Evolutionary conservation across 495 filamentous ascomycete species (phyloP).

Genomic region (Bombardia bombarda): DNA sequence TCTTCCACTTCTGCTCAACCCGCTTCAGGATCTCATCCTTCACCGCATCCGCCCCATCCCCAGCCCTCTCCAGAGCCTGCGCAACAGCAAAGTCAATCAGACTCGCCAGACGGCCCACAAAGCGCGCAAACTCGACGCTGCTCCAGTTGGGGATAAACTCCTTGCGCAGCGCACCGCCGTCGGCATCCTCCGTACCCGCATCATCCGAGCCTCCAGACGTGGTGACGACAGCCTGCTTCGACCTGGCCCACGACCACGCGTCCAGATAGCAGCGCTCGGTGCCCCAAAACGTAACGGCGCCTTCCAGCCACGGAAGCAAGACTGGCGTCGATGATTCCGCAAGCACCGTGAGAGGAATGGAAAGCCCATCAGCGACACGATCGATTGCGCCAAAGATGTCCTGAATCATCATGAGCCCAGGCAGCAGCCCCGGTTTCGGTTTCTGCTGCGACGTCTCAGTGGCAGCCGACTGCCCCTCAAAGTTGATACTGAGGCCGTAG

Average conservation of each 20-base stretch:
- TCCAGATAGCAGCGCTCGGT: conserved; percentile 59
- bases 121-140: conserved; percentile 47
- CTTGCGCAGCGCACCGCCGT: conserved; percentile 53
- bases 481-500: conserved; percentile 49
- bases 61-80: conserved; percentile 9
- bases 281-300: conserved; percentile 63
- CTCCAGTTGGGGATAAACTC: conserved; percentile 64
- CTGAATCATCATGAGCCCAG: conserved; percentile 25
- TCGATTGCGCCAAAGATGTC: conserved; percentile 23
- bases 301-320: conserved; percentile 44
- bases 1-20: conserved; percentile 24
- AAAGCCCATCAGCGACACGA: neutral
- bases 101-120: conserved; percentile 36
- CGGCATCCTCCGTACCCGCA: conserved; percentile 38
- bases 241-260: conserved; percentile 50
- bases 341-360: neutral
- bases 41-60: conserved; percentile 5
- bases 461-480: conserved; percentile 23
- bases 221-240: conserved; percentile 17
- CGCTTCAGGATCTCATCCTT: conserved; percentile 19
- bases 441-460: neutral
- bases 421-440: conserved; percentile 14
- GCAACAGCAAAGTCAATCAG: conserved; percentile 23
- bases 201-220: conserved; percentile 2
- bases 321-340: conserved; percentile 2